phyloP scores from a whole-genome alignment of 257 asterid species.

The Plectranthus barbatus region DNA sequence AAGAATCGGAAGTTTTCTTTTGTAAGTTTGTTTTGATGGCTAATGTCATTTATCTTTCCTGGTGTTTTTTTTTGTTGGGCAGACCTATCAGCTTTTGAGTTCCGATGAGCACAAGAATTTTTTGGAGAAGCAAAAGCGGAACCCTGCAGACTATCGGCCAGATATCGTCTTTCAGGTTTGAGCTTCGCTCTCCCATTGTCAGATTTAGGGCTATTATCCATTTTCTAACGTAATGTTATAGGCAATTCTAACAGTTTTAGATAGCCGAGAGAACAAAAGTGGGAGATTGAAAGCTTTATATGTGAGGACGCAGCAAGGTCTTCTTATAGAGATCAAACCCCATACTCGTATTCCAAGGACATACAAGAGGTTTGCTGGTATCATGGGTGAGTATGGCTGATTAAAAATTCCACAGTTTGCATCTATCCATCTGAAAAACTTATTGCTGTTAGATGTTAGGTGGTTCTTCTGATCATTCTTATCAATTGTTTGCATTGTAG shows the following conservation, averaged over 20 bases:
- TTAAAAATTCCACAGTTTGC: neutral
- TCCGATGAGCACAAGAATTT: constrained; percentile 74
- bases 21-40: neutral
- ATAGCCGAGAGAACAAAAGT: constrained; percentile 74
- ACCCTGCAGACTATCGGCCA: constrained; percentile 80
- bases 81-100: constrained; percentile 77
- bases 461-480: neutral
- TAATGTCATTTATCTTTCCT: neutral
- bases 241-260: too few species aligned
- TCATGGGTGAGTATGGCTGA: constrained; percentile 61
- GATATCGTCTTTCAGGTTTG: constrained; percentile 85
- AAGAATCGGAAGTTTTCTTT: neutral
- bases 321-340: constrained; percentile 73
- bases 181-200: too few species aligned
- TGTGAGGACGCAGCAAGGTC: constrained; percentile 75
- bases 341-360: constrained; percentile 93
- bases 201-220: too few species aligned
- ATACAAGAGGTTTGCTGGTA: constrained; percentile 71
- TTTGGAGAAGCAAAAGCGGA: constrained; percentile 39
- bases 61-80: constrained; percentile 9
- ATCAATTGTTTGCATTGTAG: constrained; percentile 43
- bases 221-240: too few species aligned
- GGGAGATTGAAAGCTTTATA: constrained; percentile 77
- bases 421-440: neutral
- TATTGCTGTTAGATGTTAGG: neutral